Evolutionary conservation across 2,329 filamentous ascomycete species (phyloP).

Genomic region (Aspergillus vadensis): DNA sequence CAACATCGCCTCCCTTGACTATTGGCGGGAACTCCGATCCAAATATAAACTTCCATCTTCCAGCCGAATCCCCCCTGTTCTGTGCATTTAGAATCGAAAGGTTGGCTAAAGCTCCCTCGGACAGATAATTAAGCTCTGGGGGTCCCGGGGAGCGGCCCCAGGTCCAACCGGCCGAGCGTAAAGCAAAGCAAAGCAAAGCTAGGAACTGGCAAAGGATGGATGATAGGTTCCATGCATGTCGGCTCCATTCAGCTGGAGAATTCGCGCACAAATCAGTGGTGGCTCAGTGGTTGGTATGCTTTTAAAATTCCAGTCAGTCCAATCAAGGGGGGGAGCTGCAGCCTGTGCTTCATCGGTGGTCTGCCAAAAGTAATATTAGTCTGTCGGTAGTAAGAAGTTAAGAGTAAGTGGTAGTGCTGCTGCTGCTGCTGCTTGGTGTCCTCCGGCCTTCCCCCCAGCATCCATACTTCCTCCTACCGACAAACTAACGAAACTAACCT

Average conservation of each 20-base stretch:
- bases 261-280: background rate
- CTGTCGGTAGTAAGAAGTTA: too few species aligned
- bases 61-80: background rate
- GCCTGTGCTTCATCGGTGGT: background rate
- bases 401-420: too few species aligned
- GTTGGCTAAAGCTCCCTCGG: background rate
- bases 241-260: slow-evolving; percentile 2
- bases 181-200: background rate
- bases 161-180: background rate
- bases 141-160: background rate
- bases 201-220: background rate
- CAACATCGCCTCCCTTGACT: background rate
- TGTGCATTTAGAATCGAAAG: background rate
- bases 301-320: slow-evolving; percentile 3
- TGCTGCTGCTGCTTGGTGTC: background rate
- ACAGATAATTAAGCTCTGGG: background rate
- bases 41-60: background rate
- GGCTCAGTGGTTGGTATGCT: slow-evolving; percentile 4
- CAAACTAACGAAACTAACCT: background rate
- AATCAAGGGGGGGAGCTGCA: background rate
- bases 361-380: too few species aligned
- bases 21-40: background rate
- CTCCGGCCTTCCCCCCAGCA: background rate
- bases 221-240: slow-evolving; percentile 2
- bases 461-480: background rate